Conservation (phyloP, 1,284 basidiomycete species). For the Fomitiporia mediterranea region DNA sequence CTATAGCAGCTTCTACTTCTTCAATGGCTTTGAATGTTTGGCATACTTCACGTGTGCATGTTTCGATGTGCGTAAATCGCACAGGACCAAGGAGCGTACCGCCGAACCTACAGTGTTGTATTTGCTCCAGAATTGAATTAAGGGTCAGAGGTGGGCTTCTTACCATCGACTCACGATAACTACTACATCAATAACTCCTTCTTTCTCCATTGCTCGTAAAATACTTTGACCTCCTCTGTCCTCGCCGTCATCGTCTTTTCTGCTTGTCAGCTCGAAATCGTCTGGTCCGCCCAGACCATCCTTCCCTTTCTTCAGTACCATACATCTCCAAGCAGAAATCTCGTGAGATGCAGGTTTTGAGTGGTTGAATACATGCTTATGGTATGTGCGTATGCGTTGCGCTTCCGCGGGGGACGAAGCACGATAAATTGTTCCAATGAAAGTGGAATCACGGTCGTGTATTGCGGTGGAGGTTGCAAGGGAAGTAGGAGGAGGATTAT, state of each 20-base stretch:
- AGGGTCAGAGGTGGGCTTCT: constrained; percentile 23
- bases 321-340: constrained; percentile 71
- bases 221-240: constrained; percentile 60
- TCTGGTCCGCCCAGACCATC: constrained; percentile 60
- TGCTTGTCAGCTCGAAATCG: constrained; percentile 62
- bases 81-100: constrained; percentile 66
- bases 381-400: constrained; percentile 40
- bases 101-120: constrained; percentile 55
- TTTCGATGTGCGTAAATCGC: constrained; percentile 76
- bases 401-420: constrained; percentile 47
- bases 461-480: constrained; percentile 67
- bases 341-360: constrained; percentile 60
- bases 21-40: constrained; percentile 59
- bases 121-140: not conserved
- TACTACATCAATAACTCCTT: constrained; percentile 57
- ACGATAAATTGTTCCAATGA: constrained; percentile 56
- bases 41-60: constrained; percentile 69
- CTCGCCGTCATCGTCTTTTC: constrained; percentile 69
- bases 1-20: constrained; percentile 54
- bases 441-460: constrained; percentile 63
- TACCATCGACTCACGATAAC: constrained; percentile 75
- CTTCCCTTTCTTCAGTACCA: constrained; percentile 61
- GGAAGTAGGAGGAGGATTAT: constrained; percentile 42
- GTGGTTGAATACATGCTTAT: constrained; percentile 49
- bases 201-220: constrained; percentile 63